Conservation (phyloP, 208 protist genomes). For the Leishmania turanica region DNA sequence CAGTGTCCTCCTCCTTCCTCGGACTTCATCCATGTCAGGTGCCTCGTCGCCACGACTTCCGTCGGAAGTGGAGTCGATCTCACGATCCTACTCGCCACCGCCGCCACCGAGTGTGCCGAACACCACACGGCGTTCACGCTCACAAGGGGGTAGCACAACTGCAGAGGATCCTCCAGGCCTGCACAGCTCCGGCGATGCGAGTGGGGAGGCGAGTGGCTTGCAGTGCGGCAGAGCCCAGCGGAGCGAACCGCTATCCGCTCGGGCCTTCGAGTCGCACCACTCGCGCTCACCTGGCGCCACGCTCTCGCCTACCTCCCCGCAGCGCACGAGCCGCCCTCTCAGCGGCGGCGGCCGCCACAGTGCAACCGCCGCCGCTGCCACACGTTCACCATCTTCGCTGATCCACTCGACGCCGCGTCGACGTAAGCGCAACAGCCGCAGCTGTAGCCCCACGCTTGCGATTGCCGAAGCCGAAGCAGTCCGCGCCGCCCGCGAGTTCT, state of each 20-base stretch:
- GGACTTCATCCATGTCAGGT: neutral
- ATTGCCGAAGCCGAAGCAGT: slow-evolving; percentile 26
- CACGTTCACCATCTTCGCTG: neutral
- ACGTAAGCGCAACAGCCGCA: neutral
- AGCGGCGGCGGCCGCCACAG: slow-evolving; percentile 3
- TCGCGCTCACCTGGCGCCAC: neutral
- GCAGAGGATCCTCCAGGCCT: neutral
- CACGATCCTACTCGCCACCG: neutral
- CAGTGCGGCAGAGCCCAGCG: neutral
- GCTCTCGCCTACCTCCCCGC: neutral
- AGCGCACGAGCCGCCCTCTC: neutral
- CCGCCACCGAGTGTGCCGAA: slow-evolving; percentile 10
- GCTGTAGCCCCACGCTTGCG: slow-evolving; percentile 3
- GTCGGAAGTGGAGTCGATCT: neutral
- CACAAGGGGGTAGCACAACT: neutral
- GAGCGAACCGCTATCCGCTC: neutral
- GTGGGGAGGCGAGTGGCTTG: neutral
- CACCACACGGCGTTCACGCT: slow-evolving; percentile 14
- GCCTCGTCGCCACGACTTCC: neutral
- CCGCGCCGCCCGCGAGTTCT: slow-evolving; percentile 35
- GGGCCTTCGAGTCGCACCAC: neutral
- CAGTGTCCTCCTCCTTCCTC: neutral
- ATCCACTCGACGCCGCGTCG: neutral
- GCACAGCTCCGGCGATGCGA: neutral
- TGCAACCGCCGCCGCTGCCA: slow-evolving; percentile 4